A percentile compares a stretch with the other conserved stretches of the same genome.
Evolutionary conservation across 2,329 filamentous ascomycete genomes (phyloP).

Genomic region (Pyricularia grisea): DNA sequence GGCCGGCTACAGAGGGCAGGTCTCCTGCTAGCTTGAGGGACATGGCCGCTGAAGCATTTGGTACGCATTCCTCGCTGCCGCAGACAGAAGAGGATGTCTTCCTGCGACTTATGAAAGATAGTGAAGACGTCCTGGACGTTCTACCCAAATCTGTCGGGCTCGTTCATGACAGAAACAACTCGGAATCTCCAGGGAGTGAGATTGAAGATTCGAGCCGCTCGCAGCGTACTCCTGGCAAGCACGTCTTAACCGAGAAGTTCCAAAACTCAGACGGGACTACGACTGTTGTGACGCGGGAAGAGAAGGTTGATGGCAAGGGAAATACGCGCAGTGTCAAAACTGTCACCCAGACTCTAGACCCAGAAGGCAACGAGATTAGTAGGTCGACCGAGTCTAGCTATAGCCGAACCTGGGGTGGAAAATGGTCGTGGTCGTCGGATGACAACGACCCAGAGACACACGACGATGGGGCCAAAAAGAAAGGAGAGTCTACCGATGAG

Average conservation of each 20-base stretch:
- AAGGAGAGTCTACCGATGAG: neutral
- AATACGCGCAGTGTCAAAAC: slow-evolving; percentile 29
- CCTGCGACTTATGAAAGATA: neutral
- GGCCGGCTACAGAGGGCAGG: neutral
- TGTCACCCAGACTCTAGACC: slow-evolving; percentile 28
- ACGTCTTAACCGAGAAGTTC: neutral
- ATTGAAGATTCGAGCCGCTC: neutral
- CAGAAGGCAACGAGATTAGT: slow-evolving; percentile 30
- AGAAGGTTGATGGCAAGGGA: slow-evolving; percentile 32
- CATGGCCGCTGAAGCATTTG: neutral
- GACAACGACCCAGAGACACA: neutral
- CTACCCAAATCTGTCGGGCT: neutral
- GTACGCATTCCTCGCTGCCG: slow-evolving; percentile 10
- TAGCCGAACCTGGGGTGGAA: neutral
- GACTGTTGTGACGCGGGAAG: slow-evolving; percentile 26
- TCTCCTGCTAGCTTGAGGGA: neutral
- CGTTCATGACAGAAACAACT: neutral
- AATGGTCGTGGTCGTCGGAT: slow-evolving; percentile 1
- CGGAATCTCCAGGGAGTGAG: neutral
- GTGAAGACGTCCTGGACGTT: neutral
- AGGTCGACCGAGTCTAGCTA: slow-evolving; percentile 19
- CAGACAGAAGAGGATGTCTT: slow-evolving; percentile 33
- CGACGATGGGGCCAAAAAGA: neutral
- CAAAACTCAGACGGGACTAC: slow-evolving; percentile 10
- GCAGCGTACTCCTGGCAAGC: neutral